phyloP scores from a whole-genome alignment of 106 monocot species.

The Dioscorea zingiberensis region DNA sequence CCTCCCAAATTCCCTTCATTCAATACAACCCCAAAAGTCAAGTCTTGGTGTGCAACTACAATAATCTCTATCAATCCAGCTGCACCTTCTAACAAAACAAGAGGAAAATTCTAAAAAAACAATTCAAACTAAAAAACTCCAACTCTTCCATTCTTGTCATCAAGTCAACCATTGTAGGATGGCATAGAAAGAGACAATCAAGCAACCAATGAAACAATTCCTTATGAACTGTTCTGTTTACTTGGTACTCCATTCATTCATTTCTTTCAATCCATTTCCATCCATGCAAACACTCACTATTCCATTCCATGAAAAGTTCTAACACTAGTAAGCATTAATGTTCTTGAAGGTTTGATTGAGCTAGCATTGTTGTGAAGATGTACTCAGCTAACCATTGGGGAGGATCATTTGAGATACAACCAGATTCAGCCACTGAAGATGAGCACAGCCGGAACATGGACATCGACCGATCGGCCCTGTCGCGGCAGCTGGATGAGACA shows the following conservation, averaged over 20 bases:
- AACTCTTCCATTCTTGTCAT: background rate
- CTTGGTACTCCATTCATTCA: background rate
- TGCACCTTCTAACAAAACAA: conserved; percentile 1
- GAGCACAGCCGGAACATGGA: conserved; percentile 67
- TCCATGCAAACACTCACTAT: background rate
- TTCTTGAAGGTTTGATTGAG: background rate
- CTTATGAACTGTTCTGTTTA: background rate
- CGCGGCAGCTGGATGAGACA: conserved; percentile 67
- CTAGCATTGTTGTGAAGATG: conserved; percentile 18
- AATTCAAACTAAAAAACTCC: background rate
- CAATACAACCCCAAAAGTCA: background rate
- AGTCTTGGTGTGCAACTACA: background rate
- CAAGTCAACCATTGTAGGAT: conserved; percentile 19
- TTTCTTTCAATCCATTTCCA: too few species aligned
- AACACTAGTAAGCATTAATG: too few species aligned
- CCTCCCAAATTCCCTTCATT: too few species aligned
- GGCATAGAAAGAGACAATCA: conserved; percentile 5
- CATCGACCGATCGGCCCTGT: conserved; percentile 45
- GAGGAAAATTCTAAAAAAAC: background rate
- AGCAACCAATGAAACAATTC: conserved; percentile 6
- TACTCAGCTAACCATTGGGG: conserved; percentile 80
- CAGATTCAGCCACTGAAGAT: conserved; percentile 29
- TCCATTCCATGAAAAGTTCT: background rate
- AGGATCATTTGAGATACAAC: conserved; percentile 72
- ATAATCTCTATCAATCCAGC: conserved; percentile 10